Evolutionary conservation across 129 eudicot genomes (phyloP).

Genomic region (Cynara cardunculus): DNA sequence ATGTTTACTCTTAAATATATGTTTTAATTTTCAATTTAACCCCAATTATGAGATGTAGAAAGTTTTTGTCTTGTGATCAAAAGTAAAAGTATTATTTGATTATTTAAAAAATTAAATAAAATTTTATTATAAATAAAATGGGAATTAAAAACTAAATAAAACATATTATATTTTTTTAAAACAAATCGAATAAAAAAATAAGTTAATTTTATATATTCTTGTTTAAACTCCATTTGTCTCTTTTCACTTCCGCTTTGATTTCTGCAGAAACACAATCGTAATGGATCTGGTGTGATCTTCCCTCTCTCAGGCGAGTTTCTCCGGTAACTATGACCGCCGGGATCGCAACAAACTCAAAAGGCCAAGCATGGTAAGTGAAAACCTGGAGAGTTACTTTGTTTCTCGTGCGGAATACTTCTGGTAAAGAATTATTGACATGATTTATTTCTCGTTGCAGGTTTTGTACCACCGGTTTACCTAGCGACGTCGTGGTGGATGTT

Average conservation of each 20-base stretch:
- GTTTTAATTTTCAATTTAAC: too few relatives aligned
- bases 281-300: conserved; percentile 21
- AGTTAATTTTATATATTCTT: neutral
- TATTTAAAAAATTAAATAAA: too few relatives aligned
- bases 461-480: conserved; percentile 85
- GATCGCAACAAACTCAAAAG: conserved; percentile 60
- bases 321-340: conserved; percentile 49
- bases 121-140: too few relatives aligned
- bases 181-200: neutral
- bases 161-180: too few relatives aligned
- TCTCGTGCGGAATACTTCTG: neutral
- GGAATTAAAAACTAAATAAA: neutral
- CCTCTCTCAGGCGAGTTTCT: neutral
- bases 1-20: too few relatives aligned
- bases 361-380: conserved; percentile 76
- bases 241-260: conserved; percentile 14
- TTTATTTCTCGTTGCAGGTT: conserved; percentile 51
- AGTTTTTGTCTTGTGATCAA: too few relatives aligned
- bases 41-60: too few relatives aligned
- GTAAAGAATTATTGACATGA: neutral
- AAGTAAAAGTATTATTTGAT: too few relatives aligned
- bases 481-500: conserved; percentile 82
- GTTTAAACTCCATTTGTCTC: conserved; percentile 17
- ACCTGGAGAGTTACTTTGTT: neutral
- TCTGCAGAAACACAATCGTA: conserved; percentile 27